Evolutionary conservation across 1,284 basidiomycete species (phyloP), one percentile per base, ranked within the genome.

Genomic region (Ustilago xerochloae): DNA sequence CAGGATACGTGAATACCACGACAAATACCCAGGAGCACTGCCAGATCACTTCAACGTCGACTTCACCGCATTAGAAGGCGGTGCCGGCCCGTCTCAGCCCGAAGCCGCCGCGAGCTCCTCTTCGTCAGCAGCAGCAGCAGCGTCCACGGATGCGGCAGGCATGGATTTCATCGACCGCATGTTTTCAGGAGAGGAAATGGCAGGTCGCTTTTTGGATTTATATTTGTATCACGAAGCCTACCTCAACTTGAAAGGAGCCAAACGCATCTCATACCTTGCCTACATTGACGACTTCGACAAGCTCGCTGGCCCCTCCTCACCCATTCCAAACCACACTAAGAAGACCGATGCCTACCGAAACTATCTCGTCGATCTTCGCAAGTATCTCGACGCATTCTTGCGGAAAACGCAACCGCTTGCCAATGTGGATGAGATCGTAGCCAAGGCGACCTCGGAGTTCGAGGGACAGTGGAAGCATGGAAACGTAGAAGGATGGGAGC

Each of bases 1-100:
- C 82, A 93, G 92, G 88, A 90, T 99, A 85, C 93, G 94, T 87
- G 94, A 96, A 82, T 94, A 97, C 88, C 92, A 98, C 88, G 89
- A 89, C 85, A 94, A 93, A 87, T 97, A 98, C 88, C 94, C 93
- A 86, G 90, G 83, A 90, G 90, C 75, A 90, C 93, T 85, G 6
- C 75, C 67, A 0, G 77, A 79, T 22, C 71, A 74, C 38, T 77
- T 83, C 50, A 47, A 65, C 8, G 59, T 85, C 49, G 81, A 84
- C 64, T 78, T 83, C 43, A 49, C 59, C 13, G 78, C 75, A n/a
- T 59, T 84, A 29, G 79, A 81, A 49, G 50, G 57, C 4, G 61
- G 47, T 0, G 36, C 35, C 8, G 55, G 56, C 35, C 70, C 72
- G 24, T 12, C 51, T 8, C 26, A 20, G 7, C 36, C 12, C 24